These are phyloP conservation scores for Clavispora fructus DNA, from an alignment of 805 yeast species.

Conservation along the genomic window DNA sequence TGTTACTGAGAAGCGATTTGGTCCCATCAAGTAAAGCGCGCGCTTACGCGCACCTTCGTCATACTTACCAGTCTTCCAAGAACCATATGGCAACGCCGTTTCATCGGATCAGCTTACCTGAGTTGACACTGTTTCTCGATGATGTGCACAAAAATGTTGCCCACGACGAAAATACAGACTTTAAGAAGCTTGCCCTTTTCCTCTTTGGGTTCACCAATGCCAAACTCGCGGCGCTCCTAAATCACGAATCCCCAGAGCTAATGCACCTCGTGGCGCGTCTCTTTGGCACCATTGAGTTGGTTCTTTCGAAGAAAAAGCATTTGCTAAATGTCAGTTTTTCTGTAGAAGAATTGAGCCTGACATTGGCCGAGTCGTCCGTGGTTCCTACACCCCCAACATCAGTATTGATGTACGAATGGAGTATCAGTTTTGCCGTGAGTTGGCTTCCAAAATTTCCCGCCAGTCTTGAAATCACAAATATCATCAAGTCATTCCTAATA, in stretches of 20 bases:
- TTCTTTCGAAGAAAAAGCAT: slow-evolving; percentile 26
- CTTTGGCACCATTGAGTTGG: slow-evolving; percentile 27
- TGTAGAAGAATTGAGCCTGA: slow-evolving; percentile 9
- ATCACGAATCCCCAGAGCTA: slow-evolving; percentile 3
- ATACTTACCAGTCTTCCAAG: neutral
- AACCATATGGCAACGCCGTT: slow-evolving; percentile 6
- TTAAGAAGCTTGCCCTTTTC: slow-evolving; percentile 28
- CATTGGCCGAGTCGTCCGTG: slow-evolving; percentile 1
- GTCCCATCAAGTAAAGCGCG: neutral
- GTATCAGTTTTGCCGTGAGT: slow-evolving; percentile 20
- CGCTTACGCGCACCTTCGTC: neutral
- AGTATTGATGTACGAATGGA: slow-evolving; percentile 26
- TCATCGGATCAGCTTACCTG: slow-evolving; percentile 21
- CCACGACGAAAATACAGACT: slow-evolving; percentile 28
- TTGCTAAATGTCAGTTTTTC: slow-evolving; percentile 19
- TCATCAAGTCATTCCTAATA: slow-evolving; percentile 29
- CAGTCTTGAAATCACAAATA: slow-evolving; percentile 12
- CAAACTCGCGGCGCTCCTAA: slow-evolving; percentile 11
- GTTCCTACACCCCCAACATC: slow-evolving; percentile 3
- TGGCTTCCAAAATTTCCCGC: slow-evolving; percentile 19
- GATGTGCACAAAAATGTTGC: slow-evolving; percentile 30
- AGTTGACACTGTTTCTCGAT: slow-evolving; percentile 26
- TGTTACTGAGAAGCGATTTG: too few species aligned
- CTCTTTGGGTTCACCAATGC: slow-evolving; percentile 29
- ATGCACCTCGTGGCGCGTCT: slow-evolving; percentile 17